phyloP scores from a whole-genome alignment of 2,329 filamentous ascomycete genomes.

The Periconia sp. region DNA sequence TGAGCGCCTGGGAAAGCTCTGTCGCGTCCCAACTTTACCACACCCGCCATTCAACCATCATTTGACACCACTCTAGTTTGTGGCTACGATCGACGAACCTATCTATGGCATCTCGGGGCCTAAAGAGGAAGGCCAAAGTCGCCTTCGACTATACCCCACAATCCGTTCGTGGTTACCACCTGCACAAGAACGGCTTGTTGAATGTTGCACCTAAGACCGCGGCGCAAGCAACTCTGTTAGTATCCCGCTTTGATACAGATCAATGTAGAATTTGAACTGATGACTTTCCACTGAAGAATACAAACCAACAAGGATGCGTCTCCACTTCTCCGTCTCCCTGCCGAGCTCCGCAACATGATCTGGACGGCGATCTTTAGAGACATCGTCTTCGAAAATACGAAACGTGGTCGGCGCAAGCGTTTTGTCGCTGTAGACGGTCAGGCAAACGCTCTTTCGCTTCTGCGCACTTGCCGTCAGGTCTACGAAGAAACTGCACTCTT shows the following conservation, averaged over 20 bases:
- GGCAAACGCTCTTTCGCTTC: no score
- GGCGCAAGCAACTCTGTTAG: background rate
- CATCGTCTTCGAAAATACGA: background rate
- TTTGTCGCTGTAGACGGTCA: background rate
- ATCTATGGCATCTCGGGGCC: no score
- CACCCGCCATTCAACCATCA: no score
- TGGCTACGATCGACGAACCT: no score
- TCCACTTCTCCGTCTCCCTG: slow-evolving; percentile 5
- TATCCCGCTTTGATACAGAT: no score
- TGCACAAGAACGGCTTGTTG: background rate
- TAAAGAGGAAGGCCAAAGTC: no score
- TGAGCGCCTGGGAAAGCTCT: no score
- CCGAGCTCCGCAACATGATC: background rate
- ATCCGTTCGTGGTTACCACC: background rate
- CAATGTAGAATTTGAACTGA: no score
- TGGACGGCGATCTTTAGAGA: background rate
- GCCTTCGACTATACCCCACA: no score
- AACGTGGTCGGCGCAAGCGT: background rate
- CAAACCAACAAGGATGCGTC: background rate
- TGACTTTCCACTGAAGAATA: background rate
- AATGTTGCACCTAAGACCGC: background rate
- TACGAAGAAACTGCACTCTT: background rate
- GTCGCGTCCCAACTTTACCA: no score
- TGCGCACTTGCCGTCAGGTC: background rate
- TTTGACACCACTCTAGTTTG: no score